Evolutionary conservation across 805 yeast species (phyloP).

Genomic region (Huiozyma sinensis): DNA sequence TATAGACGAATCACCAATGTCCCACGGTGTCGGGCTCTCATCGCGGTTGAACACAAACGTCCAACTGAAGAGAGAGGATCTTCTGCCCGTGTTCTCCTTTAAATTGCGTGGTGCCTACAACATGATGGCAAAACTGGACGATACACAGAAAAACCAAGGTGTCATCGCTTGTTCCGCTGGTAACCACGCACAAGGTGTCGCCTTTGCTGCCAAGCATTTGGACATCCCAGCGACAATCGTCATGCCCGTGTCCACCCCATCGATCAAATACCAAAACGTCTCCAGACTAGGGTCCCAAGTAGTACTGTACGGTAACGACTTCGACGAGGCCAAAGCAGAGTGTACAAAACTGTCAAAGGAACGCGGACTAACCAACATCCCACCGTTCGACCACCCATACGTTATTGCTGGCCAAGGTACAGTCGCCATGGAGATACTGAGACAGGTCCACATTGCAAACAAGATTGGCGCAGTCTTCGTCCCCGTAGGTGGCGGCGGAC

Average conservation of each 20-base stretch:
- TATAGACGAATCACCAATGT: constrained; percentile 79
- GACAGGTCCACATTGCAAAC: constrained; percentile 61
- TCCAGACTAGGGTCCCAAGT: constrained; percentile 89
- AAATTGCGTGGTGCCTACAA: constrained; percentile 96
- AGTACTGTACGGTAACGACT: constrained; percentile 85
- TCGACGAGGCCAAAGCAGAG: constrained; percentile 89
- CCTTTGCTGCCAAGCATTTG: constrained; percentile 75
- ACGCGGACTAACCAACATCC: constrained; percentile 75
- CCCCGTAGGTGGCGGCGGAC: constrained; percentile 96
- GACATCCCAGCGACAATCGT: constrained; percentile 92
- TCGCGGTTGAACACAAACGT: constrained; percentile 68
- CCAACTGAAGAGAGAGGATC: constrained; percentile 79
- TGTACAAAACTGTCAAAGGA: constrained; percentile 61
- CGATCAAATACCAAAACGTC: constrained; percentile 87
- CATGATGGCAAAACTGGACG: constrained; percentile 80
- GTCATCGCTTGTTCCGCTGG: constrained; percentile 99
- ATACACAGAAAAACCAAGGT: constrained; percentile 55
- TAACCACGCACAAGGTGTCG: constrained; percentile 98
- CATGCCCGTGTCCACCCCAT: constrained; percentile 96
- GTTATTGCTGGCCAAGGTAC: constrained; percentile 99
- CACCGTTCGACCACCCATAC: constrained; percentile 98
- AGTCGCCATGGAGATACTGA: constrained; percentile 80
- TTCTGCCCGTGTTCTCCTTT: constrained; percentile 90
- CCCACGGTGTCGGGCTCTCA: constrained; percentile 63
- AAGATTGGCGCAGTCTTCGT: constrained; percentile 79